phyloP scores from a whole-genome alignment of 805 yeast species.

The Candida nanaspora region DNA sequence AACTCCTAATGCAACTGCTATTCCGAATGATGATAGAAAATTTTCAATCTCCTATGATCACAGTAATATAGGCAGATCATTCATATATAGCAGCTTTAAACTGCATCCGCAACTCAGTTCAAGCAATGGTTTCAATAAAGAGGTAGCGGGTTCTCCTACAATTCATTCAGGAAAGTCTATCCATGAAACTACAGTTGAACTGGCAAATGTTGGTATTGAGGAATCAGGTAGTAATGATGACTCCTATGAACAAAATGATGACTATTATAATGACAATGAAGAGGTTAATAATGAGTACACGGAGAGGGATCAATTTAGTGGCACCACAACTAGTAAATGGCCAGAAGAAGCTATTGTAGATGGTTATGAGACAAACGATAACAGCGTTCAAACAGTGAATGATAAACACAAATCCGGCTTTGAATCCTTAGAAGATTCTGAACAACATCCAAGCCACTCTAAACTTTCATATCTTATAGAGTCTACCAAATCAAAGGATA shows the following conservation, averaged over 20 bases:
- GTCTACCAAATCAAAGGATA: background rate
- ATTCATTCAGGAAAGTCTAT: conserved; percentile 42
- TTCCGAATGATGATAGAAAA: background rate
- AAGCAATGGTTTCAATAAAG: background rate
- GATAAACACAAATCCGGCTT: background rate
- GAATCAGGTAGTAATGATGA: conserved; percentile 2
- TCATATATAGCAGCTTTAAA: conserved; percentile 27
- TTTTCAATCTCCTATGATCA: conserved; percentile 19
- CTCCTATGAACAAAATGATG: background rate
- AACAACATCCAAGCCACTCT: background rate
- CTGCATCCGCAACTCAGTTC: conserved; percentile 10
- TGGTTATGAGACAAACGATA: background rate
- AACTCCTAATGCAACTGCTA: too few relatives aligned
- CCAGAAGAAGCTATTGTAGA: background rate
- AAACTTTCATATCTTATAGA: background rate
- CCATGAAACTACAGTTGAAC: conserved; percentile 50
- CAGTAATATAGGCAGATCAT: conserved; percentile 32
- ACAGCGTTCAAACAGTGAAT: background rate
- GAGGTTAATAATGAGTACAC: background rate
- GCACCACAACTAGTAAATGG: conserved; percentile 1
- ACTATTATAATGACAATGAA: background rate
- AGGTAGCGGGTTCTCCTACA: conserved; percentile 27
- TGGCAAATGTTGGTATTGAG: conserved; percentile 49
- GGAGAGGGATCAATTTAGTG: background rate
- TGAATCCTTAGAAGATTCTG: background rate